These are phyloP conservation scores for Fomitopsis pinicola DNA, from an alignment of 1,284 basidiomycete genomes.

Conservation along the genomic window DNA sequence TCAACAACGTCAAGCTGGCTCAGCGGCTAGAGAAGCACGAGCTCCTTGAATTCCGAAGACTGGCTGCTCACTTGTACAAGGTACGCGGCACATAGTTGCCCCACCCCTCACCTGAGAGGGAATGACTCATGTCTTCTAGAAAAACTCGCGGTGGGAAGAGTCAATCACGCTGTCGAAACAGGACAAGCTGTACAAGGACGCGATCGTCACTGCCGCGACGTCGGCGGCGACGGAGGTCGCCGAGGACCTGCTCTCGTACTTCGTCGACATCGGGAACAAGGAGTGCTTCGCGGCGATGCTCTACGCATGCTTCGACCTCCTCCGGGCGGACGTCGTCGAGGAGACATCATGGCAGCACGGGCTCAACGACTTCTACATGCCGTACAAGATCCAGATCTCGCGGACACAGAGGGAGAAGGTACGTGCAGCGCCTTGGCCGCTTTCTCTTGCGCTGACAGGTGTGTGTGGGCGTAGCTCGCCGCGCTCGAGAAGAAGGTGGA, in stretches of 20 bases:
- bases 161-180: conserved; percentile 92
- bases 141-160: conserved; percentile 94
- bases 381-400: conserved; percentile 87
- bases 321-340: conserved; percentile 89
- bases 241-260: conserved; percentile 91
- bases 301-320: conserved; percentile 89
- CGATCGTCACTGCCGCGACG: conserved; percentile 89
- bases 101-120: neutral
- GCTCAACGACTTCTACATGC: conserved; percentile 95
- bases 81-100: conserved; percentile 32
- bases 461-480: conserved; percentile 43
- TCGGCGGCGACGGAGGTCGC: conserved; percentile 81
- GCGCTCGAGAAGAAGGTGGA: conserved; percentile 80
- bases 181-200: conserved; percentile 96
- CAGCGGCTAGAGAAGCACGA: conserved; percentile 87
- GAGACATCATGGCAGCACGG: conserved; percentile 96
- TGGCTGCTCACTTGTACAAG: conserved; percentile 96
- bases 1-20: conserved; percentile 90
- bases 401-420: conserved; percentile 71
- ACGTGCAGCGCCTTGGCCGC: conserved; percentile 16
- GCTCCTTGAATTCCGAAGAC: conserved; percentile 90
- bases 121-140: conserved; percentile 41
- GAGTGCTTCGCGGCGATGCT: conserved; percentile 94
- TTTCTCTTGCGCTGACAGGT: conserved; percentile 7
- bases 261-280: conserved; percentile 97